Percentiles rank a stretch among this genome's conserved stretches.
Conservation (phyloP, 176 grass and related monocot genomes). For the Pontederia crassipes region DNA sequence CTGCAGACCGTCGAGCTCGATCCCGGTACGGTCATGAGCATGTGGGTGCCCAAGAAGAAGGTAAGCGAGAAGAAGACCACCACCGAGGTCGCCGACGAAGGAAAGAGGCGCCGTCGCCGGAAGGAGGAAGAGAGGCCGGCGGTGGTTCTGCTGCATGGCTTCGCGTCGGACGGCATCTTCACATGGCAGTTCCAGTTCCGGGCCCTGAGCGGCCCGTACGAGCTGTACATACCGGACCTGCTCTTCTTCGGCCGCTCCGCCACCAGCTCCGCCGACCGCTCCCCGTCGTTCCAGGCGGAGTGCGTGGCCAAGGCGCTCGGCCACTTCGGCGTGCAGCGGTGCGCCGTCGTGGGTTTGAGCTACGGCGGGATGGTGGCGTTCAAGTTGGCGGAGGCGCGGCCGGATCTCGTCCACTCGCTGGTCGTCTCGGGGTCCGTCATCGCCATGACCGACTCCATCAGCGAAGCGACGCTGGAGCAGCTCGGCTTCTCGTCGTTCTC, state of each 20-base stretch:
- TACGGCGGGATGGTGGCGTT: slow-evolving; percentile 95
- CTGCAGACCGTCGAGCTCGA: slow-evolving; percentile 41
- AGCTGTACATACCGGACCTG: slow-evolving; percentile 85
- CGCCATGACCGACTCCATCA: slow-evolving; percentile 82
- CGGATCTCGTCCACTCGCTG: slow-evolving; percentile 60
- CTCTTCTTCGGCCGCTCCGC: slow-evolving; percentile 70
- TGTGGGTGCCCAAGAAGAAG: slow-evolving; percentile 80
- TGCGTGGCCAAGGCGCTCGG: slow-evolving; percentile 52
- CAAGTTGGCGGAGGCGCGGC: slow-evolving; percentile 69
- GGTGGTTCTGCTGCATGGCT: slow-evolving; percentile 80
- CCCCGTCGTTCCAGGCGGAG: slow-evolving; percentile 66
- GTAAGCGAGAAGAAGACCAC: slow-evolving; percentile 28
- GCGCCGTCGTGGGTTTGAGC: slow-evolving; percentile 87
- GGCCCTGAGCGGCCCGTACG: slow-evolving; percentile 58
- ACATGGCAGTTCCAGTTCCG: slow-evolving; percentile 98
- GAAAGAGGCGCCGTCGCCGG: neutral
- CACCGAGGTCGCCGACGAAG: neutral
- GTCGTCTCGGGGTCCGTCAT: slow-evolving; percentile 65
- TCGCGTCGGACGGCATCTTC: slow-evolving; percentile 69
- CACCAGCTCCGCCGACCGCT: slow-evolving; percentile 39
- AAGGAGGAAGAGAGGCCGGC: slow-evolving; percentile 36
- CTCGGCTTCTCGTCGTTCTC: slow-evolving; percentile 62
- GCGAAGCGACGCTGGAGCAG: slow-evolving; percentile 26
- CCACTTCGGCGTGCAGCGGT: slow-evolving; percentile 52
- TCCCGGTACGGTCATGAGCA: slow-evolving; percentile 63